Conservation (phyloP, 805 yeast species). For the Lipomyces yamadae region DNA sequence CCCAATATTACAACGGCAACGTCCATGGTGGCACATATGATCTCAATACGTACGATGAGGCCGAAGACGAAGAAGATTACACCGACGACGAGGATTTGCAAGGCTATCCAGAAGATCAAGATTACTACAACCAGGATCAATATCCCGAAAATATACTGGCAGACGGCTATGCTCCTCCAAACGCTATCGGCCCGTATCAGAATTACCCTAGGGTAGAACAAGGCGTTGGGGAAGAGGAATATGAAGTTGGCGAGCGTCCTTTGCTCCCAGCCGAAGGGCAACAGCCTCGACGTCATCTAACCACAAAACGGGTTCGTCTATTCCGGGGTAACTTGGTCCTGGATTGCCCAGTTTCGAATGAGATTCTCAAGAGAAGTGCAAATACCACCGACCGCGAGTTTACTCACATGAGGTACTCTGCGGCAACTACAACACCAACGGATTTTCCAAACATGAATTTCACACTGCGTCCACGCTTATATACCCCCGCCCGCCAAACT, state of each 20-base stretch:
- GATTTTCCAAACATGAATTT: conserved; percentile 66
- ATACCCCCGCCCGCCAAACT: conserved; percentile 76
- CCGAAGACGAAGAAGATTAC: conserved; percentile 21
- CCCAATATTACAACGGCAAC: conserved; percentile 6
- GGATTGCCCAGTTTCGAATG: conserved; percentile 86
- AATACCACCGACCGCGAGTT: conserved; percentile 64
- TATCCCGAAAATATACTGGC: conserved; percentile 5
- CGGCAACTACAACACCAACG: conserved; percentile 89
- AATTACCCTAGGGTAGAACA: neutral
- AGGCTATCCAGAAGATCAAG: conserved; percentile 19
- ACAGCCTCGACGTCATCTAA: conserved; percentile 46
- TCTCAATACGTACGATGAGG: conserved; percentile 42
- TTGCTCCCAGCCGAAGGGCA: conserved; percentile 40
- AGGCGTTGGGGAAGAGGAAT: conserved; percentile 6
- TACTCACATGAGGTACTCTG: conserved; percentile 88
- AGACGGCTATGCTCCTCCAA: conserved; percentile 17
- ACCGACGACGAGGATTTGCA: conserved; percentile 40
- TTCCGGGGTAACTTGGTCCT: conserved; percentile 80
- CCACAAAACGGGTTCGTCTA: conserved; percentile 55
- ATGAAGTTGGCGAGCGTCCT: conserved; percentile 10
- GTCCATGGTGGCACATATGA: conserved; percentile 43
- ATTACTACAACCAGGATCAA: conserved; percentile 1
- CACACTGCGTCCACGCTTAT: conserved; percentile 81
- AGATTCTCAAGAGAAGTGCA: conserved; percentile 52
- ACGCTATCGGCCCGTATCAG: conserved; percentile 7